These are phyloP conservation scores for Macaranga tanarius DNA, from an alignment of 441 rosid species.

Conservation along the genomic window DNA sequence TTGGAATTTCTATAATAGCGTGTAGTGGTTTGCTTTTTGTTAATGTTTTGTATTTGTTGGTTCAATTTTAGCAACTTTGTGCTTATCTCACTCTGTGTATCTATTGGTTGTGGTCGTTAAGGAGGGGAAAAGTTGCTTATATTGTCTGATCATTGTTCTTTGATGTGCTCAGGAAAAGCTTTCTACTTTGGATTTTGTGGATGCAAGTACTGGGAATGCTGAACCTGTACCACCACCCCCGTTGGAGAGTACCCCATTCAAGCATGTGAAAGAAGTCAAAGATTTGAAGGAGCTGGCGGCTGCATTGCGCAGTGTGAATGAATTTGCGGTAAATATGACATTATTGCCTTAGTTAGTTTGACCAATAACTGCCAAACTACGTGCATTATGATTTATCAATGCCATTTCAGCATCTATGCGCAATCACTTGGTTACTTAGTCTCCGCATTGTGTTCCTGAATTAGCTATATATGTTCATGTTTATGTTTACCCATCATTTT, in stretches of 20 bases:
- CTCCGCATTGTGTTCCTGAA: background rate
- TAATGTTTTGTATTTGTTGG: background rate
- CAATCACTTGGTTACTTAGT: background rate
- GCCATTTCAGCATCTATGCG: background rate
- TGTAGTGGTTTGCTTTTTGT: background rate
- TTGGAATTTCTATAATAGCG: background rate
- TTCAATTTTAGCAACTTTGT: background rate
- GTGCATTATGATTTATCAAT: background rate
- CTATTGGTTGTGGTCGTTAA: background rate
- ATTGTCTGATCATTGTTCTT: conserved; percentile 10
- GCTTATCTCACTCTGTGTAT: background rate
- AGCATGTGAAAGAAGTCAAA: conserved; percentile 70
- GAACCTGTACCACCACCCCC: conserved; percentile 49
- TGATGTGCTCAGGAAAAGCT: conserved; percentile 56
- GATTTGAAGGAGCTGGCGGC: conserved; percentile 74
- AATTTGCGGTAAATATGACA: conserved; percentile 69
- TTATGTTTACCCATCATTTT: background rate
- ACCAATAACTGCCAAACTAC: background rate
- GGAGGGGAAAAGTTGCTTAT: background rate
- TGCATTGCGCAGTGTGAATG: conserved; percentile 54
- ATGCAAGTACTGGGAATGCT: conserved; percentile 37
- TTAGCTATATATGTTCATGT: background rate
- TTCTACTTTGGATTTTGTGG: conserved; percentile 72
- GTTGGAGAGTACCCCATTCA: conserved; percentile 58
- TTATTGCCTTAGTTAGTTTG: background rate